These are phyloP conservation scores for Rhamnella rubrinervis DNA, from an alignment of 331 rosid species.

Conservation along the genomic window DNA sequence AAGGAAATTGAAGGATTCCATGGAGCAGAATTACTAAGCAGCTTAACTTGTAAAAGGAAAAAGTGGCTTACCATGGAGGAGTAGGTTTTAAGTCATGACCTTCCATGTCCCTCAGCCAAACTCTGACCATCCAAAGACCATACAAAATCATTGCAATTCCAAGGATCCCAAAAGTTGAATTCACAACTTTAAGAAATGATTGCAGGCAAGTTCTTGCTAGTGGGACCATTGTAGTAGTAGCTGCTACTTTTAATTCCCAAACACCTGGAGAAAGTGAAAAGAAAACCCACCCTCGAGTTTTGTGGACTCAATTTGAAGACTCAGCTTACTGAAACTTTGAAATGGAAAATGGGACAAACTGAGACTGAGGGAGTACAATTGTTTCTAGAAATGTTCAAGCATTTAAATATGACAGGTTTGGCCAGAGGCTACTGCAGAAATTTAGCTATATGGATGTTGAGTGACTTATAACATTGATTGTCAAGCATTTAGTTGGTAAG, in stretches of 20 bases:
- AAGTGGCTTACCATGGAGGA: slow-evolving; percentile 33
- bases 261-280: neutral
- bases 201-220: slow-evolving; percentile 28
- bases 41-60: neutral
- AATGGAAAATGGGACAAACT: no score
- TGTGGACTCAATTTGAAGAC: neutral
- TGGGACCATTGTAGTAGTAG: slow-evolving; percentile 1
- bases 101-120: slow-evolving; percentile 37
- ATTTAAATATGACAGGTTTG: no score
- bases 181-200: slow-evolving; percentile 35
- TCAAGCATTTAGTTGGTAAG: neutral
- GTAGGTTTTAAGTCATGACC: slow-evolving; percentile 6
- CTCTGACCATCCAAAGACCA: slow-evolving; percentile 35
- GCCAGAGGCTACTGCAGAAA: no score
- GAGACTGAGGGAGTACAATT: no score
- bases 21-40: neutral
- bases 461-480: no score
- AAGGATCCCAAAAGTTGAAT: slow-evolving; percentile 32
- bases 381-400: no score
- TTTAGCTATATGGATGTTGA: no score
- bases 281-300: neutral
- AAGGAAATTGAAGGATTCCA: neutral
- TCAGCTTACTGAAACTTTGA: neutral
- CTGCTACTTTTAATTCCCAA: neutral
- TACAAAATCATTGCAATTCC: slow-evolving; percentile 38